Base-by-base conservation (phyloP, 2,329 filamentous ascomycete species). In the Rasamsonia emersonii region DNA sequence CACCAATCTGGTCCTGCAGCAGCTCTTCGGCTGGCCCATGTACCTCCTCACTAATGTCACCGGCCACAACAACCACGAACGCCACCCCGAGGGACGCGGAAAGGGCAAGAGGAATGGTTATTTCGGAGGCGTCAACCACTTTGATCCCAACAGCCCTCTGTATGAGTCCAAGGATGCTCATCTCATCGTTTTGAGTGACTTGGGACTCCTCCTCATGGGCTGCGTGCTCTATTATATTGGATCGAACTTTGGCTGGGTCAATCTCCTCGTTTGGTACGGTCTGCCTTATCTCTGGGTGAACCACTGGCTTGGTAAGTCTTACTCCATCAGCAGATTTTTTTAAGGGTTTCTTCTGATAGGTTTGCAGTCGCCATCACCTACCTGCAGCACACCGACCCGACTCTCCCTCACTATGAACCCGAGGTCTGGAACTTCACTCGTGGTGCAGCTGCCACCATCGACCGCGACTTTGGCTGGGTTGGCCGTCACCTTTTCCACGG, bases 241-340 rank as follows among this genome's bases (percentile, higher is more conserved):
- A 50, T 77, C 77, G 60, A 82, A 64, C 35, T 95, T 80, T 49
- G 91, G 91, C 53, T 89, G 79, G 70, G 59, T 69, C 56, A 96
- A 95, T 70, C 70, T 96, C 58, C 66, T 83, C 38, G 82, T 98
- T 42, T 96, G 91, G 89, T 98, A 98, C 67, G 78, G 88, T 53
- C 56, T 93, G 37, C 91, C 91, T 21, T 98, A 96, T 61, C 71
- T 95, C 40, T 95, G 89, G 89, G 88, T 95, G 35, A 93, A 96
- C 75, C 86, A 95, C 76, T 96, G 89, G 89, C 82, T 96, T 35
- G 84, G 85, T 91, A 78, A 73, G 83, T 73, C 31, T 34, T n/a
- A n/a, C n/a, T n/a, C n/a, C n/a, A 36, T 32, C 10, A 27, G 24
- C 18, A n/a, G 24, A 10, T 18, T 28, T 14, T 30, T 30, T 31